These are phyloP conservation scores for Inonotus hispidus DNA, from an alignment of 1,284 basidiomycete species.

Conservation along the genomic window DNA sequence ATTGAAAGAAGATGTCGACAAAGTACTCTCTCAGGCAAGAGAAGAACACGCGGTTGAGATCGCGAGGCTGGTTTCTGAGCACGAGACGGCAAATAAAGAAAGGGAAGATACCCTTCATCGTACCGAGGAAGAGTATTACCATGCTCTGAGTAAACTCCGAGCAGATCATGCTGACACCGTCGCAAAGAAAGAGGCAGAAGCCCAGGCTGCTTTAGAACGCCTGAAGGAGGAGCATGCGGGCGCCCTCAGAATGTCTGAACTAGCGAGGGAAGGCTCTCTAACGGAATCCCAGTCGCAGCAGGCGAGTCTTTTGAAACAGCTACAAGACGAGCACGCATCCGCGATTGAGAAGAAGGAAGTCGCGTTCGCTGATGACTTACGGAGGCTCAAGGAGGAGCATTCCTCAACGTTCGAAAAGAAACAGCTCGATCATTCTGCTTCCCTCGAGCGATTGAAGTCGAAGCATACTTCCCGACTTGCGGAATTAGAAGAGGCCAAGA, in stretches of 20 bases:
- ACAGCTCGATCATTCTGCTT: slow-evolving; percentile 50
- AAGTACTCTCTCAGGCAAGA: slow-evolving; percentile 38
- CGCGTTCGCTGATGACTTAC: slow-evolving; percentile 55
- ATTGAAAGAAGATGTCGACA: slow-evolving; percentile 44
- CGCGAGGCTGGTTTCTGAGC: slow-evolving; percentile 46
- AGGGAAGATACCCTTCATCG: slow-evolving; percentile 59
- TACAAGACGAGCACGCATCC: slow-evolving; percentile 65
- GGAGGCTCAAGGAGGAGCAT: slow-evolving; percentile 60
- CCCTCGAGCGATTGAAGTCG: slow-evolving; percentile 36
- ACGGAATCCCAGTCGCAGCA: slow-evolving; percentile 69
- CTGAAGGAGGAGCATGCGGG: slow-evolving; percentile 67
- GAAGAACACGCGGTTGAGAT: slow-evolving; percentile 50
- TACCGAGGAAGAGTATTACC: slow-evolving; percentile 77
- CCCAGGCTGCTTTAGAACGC: slow-evolving; percentile 54
- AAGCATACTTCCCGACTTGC: slow-evolving; percentile 36
- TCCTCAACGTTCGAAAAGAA: slow-evolving; percentile 44
- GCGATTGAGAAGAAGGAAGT: slow-evolving; percentile 59
- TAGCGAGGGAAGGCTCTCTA: slow-evolving; percentile 66
- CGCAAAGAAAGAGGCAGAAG: slow-evolving; percentile 53
- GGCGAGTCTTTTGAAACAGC: slow-evolving; percentile 47
- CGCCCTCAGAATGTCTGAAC: slow-evolving; percentile 62
- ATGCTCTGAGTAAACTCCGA: slow-evolving; percentile 66
- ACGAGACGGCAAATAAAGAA: slow-evolving; percentile 49
- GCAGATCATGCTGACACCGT: slow-evolving; percentile 60
- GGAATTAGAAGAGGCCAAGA: slow-evolving; percentile 30